These are phyloP conservation scores for Austroboletus novae-zelandiae DNA, from an alignment of 1,284 basidiomycete species.

Conservation along the genomic window DNA sequence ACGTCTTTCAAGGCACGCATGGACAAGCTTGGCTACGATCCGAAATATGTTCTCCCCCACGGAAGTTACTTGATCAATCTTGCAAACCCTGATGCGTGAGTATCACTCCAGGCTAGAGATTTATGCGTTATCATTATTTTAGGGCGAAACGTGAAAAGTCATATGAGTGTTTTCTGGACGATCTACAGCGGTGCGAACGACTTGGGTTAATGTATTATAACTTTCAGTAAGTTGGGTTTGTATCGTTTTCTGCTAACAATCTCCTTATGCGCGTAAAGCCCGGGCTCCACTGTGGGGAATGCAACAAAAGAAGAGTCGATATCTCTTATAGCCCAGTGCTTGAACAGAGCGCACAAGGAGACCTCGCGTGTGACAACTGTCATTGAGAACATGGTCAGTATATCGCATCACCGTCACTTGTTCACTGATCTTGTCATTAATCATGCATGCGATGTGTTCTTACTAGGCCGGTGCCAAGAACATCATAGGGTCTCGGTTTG, in stretches of 20 bases:
- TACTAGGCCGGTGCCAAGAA: conserved; percentile 76
- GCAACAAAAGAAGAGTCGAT: conserved; percentile 63
- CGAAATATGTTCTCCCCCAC: conserved; percentile 69
- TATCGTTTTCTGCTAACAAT: not conserved
- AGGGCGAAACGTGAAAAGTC: conserved; percentile 77
- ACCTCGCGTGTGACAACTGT: conserved; percentile 66
- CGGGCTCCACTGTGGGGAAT: conserved; percentile 76
- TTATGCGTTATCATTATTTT: not conserved
- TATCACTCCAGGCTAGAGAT: conserved; percentile 1
- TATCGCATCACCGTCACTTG: not conserved
- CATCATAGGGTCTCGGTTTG: conserved; percentile 72
- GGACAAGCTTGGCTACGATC: conserved; percentile 55
- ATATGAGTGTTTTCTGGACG: conserved; percentile 81
- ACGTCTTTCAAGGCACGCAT: conserved; percentile 56
- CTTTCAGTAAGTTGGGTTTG: conserved; percentile 63
- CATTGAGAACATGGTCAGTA: conserved; percentile 80
- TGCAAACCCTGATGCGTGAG: conserved; percentile 75
- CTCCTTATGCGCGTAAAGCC: conserved; percentile 43
- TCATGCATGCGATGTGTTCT: not conserved
- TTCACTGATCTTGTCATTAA: not conserved
- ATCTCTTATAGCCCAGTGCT: conserved; percentile 64
- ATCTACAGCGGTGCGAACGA: conserved; percentile 76
- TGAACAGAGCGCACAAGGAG: conserved; percentile 75
- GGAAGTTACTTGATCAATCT: conserved; percentile 87
- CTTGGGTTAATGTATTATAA: conserved; percentile 79